Evolutionary conservation across 352 stramenopile genomes (phyloP).

Genomic region (Phytopythium ostracodes): DNA sequence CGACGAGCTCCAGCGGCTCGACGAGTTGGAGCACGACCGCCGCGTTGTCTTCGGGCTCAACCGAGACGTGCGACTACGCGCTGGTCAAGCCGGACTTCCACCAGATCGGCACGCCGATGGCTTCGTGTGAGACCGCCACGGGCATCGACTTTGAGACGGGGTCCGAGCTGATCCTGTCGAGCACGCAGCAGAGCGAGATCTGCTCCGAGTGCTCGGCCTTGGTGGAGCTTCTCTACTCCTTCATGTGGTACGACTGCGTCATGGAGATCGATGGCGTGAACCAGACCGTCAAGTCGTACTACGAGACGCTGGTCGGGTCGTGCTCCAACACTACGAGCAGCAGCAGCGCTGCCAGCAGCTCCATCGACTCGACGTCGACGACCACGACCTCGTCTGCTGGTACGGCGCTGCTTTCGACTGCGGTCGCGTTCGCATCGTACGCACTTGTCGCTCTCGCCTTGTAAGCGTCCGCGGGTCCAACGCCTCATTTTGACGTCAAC

Average conservation of each 20-base stretch:
- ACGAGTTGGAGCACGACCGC: too few relatives aligned
- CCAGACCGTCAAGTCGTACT: constrained; percentile 16
- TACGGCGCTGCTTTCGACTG: background rate
- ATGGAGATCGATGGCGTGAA: constrained; percentile 15
- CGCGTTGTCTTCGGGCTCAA: background rate
- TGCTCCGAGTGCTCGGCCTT: constrained; percentile 15
- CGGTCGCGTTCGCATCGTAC: background rate
- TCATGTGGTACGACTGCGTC: constrained; percentile 14
- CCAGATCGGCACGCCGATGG: constrained; percentile 13
- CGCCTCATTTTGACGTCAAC: background rate
- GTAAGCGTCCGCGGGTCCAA: background rate
- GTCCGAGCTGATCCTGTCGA: constrained; percentile 4
- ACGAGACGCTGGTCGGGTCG: constrained; percentile 12
- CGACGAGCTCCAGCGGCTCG: background rate
- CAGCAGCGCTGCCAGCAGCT: background rate
- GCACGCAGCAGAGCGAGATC: constrained; percentile 10
- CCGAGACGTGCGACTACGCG: constrained; percentile 12
- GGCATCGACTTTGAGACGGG: constrained; percentile 11
- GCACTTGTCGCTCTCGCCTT: background rate
- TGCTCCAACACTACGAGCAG: constrained; percentile 5
- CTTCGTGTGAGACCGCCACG: constrained; percentile 12
- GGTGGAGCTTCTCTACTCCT: constrained; percentile 7
- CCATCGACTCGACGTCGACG: background rate
- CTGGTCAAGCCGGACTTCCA: constrained; percentile 12
- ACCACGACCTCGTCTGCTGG: constrained; percentile 1